A percentile compares a stretch with the other conserved stretches of the same genome.
Evolutionary conservation across 2,329 filamentous ascomycete genomes (phyloP).

Genomic region (Dactylellina leptospora): DNA sequence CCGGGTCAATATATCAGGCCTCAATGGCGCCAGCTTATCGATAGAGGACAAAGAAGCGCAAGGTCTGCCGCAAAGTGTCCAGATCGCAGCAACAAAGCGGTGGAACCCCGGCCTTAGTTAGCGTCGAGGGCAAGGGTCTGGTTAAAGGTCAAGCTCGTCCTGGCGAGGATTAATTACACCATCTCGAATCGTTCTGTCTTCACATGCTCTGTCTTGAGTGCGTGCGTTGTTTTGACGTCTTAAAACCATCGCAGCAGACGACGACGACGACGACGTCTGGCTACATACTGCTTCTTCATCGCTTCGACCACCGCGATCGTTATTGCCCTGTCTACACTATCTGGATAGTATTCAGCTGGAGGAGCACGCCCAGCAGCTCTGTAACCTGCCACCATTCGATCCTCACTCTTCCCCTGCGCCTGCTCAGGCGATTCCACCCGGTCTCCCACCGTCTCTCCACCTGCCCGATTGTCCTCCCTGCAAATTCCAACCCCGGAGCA

Average conservation of each 20-base stretch:
- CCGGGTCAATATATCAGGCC: background rate
- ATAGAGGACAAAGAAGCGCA: constrained; percentile 8
- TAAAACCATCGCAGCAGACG: too few relatives aligned
- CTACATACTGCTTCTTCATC: background rate
- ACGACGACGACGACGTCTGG: too few relatives aligned
- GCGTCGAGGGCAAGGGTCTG: too few relatives aligned
- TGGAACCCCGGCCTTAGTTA: background rate
- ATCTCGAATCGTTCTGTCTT: background rate
- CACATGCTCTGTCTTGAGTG: constrained; percentile 6
- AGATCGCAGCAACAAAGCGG: background rate
- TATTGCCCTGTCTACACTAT: background rate
- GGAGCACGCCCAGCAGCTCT: constrained; percentile 41
- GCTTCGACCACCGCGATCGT: background rate
- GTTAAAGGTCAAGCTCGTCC: background rate
- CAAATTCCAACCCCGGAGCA: constrained; percentile 6
- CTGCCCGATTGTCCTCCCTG: constrained; percentile 48
- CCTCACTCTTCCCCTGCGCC: constrained; percentile 48
- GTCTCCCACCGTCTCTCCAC: constrained; percentile 45
- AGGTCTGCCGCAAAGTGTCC: constrained; percentile 2
- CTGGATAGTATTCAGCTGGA: too few relatives aligned
- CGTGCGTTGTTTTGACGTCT: too few relatives aligned
- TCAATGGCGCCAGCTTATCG: constrained; percentile 21
- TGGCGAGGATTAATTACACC: background rate
- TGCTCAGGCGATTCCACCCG: constrained; percentile 49
- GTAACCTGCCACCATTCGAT: constrained; percentile 43